Conservation (phyloP, 2,329 filamentous ascomycete genomes). For the Sphaerulina vaccinii region DNA sequence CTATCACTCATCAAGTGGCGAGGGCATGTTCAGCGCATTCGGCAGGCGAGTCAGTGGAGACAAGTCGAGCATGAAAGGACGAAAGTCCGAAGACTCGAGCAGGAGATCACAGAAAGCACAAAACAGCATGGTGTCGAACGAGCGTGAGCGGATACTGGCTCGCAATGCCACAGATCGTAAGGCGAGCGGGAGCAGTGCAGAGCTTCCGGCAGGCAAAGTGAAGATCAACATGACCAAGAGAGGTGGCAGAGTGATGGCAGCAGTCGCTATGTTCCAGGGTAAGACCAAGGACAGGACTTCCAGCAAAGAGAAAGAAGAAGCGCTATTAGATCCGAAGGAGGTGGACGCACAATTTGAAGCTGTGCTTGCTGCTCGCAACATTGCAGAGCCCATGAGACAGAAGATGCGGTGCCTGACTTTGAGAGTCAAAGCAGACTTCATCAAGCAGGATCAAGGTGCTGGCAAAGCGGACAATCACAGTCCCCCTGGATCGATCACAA, state of each 20-base stretch:
- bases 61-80: conserved; percentile 27
- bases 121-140: conserved; percentile 23
- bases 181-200: conserved; percentile 37
- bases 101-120: conserved; percentile 21
- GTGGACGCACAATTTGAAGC: conserved; percentile 63
- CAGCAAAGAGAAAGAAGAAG: conserved; percentile 38
- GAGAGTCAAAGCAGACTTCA: conserved; percentile 93
- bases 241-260: conserved; percentile 60
- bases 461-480: conserved; percentile 58
- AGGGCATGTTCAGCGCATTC: conserved; percentile 29
- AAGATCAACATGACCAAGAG: conserved; percentile 43
- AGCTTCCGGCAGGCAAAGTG: conserved; percentile 32
- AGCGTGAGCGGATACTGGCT: conserved; percentile 25
- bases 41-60: conserved; percentile 32
- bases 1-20: conserved; percentile 22
- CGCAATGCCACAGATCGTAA: conserved; percentile 37
- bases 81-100: conserved; percentile 29
- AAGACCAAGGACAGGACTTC: conserved; percentile 44
- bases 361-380: conserved; percentile 77
- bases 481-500: conserved; percentile 50
- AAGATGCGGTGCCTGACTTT: conserved; percentile 89
- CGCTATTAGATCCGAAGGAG: conserved; percentile 53
- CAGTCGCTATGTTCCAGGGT: conserved; percentile 61
- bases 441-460: conserved; percentile 71
- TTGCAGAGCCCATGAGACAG: conserved; percentile 87